phyloP scores from a whole-genome alignment of 179 eudicot species.

The Silene coronaria region DNA sequence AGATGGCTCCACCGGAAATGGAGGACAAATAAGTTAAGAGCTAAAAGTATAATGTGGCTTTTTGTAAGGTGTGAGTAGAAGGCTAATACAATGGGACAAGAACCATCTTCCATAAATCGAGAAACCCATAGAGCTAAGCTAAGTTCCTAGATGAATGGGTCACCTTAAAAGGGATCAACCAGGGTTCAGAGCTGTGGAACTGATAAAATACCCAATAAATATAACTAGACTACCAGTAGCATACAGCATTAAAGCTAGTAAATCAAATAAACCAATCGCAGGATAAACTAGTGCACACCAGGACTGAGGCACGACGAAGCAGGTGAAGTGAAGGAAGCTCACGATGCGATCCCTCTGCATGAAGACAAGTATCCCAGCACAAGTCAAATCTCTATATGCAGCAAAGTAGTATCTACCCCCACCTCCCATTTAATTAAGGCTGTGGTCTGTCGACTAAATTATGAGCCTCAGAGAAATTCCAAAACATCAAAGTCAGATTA shows the following conservation, averaged over 20 bases:
- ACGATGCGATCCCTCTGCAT: slow-evolving; percentile 84
- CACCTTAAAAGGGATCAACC: background rate
- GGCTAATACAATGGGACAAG: slow-evolving; percentile 9
- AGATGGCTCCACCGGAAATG: background rate
- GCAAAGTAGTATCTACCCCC: background rate
- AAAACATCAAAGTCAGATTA: background rate
- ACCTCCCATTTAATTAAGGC: background rate
- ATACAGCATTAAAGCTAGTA: background rate
- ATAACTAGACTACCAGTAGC: background rate
- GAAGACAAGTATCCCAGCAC: slow-evolving; percentile 3
- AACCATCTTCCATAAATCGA: slow-evolving; percentile 5
- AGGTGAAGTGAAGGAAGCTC: slow-evolving; percentile 85
- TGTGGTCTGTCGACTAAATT: background rate
- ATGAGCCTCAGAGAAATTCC: background rate
- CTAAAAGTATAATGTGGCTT: background rate
- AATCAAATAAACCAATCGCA: background rate
- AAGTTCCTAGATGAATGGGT: background rate
- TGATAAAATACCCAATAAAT: background rate
- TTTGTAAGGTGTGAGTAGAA: background rate
- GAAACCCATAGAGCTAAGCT: background rate
- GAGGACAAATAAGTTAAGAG: background rate
- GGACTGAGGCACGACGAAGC: slow-evolving; percentile 61
- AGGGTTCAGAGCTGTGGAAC: background rate
- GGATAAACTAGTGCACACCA: slow-evolving; percentile 34
- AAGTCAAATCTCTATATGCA: background rate